Conservation (phyloP, 345 rosid genomes). For the Boechera divaricarpa region DNA sequence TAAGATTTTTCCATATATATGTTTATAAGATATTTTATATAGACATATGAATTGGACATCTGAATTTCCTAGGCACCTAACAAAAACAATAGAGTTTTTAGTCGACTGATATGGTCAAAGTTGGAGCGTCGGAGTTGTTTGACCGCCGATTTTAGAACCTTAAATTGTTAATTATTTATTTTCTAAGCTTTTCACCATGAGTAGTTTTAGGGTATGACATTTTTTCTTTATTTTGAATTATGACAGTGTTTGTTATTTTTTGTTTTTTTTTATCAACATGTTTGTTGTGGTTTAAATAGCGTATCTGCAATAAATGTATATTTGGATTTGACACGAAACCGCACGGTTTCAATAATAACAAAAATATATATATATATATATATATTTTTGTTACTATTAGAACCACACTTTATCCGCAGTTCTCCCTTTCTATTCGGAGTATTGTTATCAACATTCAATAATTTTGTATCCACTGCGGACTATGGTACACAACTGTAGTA, state of each 20-base stretch:
- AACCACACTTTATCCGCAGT: too few species aligned
- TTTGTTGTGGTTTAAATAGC: neutral
- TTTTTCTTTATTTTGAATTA: slow-evolving; percentile 12
- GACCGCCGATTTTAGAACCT: slow-evolving; percentile 1
- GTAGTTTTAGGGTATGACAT: neutral
- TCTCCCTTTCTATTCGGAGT: too few species aligned
- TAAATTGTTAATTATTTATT: neutral
- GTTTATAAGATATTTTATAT: too few species aligned
- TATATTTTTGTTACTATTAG: too few species aligned
- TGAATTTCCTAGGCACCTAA: neutral
- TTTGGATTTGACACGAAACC: neutral
- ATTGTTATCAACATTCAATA: slow-evolving; percentile 1
- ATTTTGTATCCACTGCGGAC: neutral
- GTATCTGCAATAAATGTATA: slow-evolving; percentile 20
- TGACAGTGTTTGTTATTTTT: neutral
- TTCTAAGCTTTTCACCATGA: neutral
- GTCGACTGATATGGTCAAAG: slow-evolving; percentile 19
- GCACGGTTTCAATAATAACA: too few species aligned
- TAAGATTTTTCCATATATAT: too few species aligned
- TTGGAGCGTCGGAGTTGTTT: slow-evolving; percentile 3
- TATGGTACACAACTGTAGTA: slow-evolving; percentile 12
- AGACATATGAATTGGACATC: too few species aligned
- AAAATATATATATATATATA: too few species aligned
- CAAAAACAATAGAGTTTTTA: neutral
- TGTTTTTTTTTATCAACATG: neutral